Base-by-base conservation (phyloP, 1,284 basidiomycete species). In the Melampsora larici-populina region DNA sequence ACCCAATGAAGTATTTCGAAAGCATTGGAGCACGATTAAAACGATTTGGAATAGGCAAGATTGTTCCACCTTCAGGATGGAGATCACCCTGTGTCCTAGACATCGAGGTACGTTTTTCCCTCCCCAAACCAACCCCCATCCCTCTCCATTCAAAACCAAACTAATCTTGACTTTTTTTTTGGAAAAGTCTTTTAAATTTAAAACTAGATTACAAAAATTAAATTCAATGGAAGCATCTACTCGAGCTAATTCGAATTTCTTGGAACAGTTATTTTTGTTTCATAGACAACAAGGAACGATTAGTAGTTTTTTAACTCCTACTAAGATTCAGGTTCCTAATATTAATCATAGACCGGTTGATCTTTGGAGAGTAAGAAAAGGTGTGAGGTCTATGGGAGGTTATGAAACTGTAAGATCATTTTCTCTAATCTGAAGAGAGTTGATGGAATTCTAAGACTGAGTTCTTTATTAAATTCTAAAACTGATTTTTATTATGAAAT, bases 211-310 rank as follows among this genome's bases (percentile, higher is more conserved):
- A 68, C 95, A 98, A 86, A 89, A 92, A 78, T 88, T 99, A 82
- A 98, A 98, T 84, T 94, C 93, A 80, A 94, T 99, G 81, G 96
- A 97, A 85, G 97, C 97, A 18, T 93, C 94, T 70, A 95, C 94
- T 71, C 88, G 97, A 80, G 96, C 96, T 62, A 96, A 97, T 84
- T 87, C 97, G 84, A 98, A 97, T 86, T 99, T 97, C 85, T 86
- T 97, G 81, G 96, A 99, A 84, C 94, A 97, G 85, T 88, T 99
- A 58, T 95, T 95, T 85, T 82, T 84, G 73, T 86, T 86, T 79
- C 85, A 86, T 71, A 80, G 83, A 0, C 85, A 86, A 81, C 85
- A 85, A 63, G 83, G 84, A 13, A 64, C 67, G 18, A 49, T 40
- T 33, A 60, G 58, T 9, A 51, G 69, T 55, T 40, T 70, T 60